Base-by-base conservation (phyloP, 2,329 filamentous ascomycete species). In the Botryotinia globosa region DNA sequence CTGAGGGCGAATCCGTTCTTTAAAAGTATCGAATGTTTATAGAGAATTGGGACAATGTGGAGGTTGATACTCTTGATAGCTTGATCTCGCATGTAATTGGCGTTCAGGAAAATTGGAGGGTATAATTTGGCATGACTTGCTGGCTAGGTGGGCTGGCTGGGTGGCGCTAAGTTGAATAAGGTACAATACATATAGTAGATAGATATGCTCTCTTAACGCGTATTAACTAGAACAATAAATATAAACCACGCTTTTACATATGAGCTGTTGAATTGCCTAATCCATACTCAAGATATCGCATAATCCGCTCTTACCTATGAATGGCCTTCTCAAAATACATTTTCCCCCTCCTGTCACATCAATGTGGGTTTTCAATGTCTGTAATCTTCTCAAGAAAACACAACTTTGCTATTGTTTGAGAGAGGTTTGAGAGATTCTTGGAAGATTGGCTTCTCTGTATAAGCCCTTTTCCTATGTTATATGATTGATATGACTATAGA, bases 1-100 rank as follows among this genome's bases (percentile, higher is more conserved):
- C 77, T 91, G 73, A 79, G 87, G 63, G 85, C 83, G 10, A 91
- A 91, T 75, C 89, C 89, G 0, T 94, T 94, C 80, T 94, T 94
- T 79, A 86, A 91, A 78, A 82, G 82, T 54, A 81, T 88, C 25
- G 84, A 84, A 78, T 84, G 78, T 44, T 74, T 81, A 73, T 81
- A 73, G 76, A 25, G 12, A 1, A 5, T 14, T 18, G 18, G 25
- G 67, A 3, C 20, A 29, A 44, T 62, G 2, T 8, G 39, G 32
- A 34, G 16, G 8, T 6, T 4, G 14, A 20, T 29, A 25, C 22
- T 1, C 14, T 39, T n/a, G n/a, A 42, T 10, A 8, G 9, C 14
- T 39, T 51, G 25, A 42, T 10, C 4, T 62, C 6, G 10, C 1
- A 25, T 34, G 29, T 63, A 34, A 37, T 32, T 69, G 67, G 54